These are phyloP conservation scores for Aureobasidium sp. DNA, from an alignment of 2,329 filamentous ascomycete species.

Conservation along the genomic window DNA sequence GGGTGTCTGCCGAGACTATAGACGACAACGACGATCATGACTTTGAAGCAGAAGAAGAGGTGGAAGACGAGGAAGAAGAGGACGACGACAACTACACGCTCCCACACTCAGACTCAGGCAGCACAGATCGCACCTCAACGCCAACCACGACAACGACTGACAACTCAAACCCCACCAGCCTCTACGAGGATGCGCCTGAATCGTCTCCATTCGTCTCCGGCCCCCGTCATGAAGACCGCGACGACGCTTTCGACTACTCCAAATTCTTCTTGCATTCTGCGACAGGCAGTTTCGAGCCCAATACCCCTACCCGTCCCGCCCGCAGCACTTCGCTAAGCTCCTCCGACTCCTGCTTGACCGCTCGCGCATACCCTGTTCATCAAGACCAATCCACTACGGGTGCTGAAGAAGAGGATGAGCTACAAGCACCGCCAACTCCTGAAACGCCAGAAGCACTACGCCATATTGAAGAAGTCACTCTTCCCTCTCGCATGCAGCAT, in stretches of 20 bases:
- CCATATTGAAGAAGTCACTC: slow-evolving; percentile 22
- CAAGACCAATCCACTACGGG: neutral
- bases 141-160: neutral
- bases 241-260: slow-evolving; percentile 94
- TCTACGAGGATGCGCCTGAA: slow-evolving; percentile 39
- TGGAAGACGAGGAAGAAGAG: neutral
- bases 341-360: neutral
- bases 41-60: neutral
- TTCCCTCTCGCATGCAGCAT: slow-evolving; percentile 26
- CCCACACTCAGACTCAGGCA: neutral
- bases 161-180: slow-evolving; percentile 22
- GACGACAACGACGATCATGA: neutral
- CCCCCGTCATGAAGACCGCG: slow-evolving; percentile 75
- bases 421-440: slow-evolving; percentile 16
- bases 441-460: slow-evolving; percentile 28
- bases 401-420: neutral
- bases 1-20: slow-evolving; percentile 5
- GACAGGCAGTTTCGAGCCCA: slow-evolving; percentile 64
- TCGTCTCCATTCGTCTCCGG: slow-evolving; percentile 10
- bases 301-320: neutral
- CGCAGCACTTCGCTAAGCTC: neutral
- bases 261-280: slow-evolving; percentile 92
- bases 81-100: neutral
- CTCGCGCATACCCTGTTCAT: neutral
- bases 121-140: slow-evolving; percentile 6